Evolutionary conservation across 192 early-diverging fungal genomes (phyloP), one percentile per base, ranked within the genome.

Genomic region (Chytriomyces sp.): DNA sequence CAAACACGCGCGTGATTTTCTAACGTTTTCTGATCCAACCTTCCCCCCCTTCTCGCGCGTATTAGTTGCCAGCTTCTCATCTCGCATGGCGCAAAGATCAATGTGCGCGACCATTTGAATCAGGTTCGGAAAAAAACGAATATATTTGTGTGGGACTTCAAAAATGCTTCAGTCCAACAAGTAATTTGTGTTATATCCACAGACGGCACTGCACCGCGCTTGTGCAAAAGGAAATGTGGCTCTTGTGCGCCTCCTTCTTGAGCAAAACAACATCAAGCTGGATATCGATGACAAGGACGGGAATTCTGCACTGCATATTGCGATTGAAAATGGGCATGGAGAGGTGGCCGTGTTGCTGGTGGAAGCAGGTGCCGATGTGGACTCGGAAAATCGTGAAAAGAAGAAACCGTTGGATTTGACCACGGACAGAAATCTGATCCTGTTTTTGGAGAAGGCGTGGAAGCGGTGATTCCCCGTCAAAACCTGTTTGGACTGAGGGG

Each of bases 161-260:
- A n/a, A n/a, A 4, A 72, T 78, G 11, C 63, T 50, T 49, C 9
- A n/a, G n/a, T n/a, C n/a, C n/a, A n/a, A n/a, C n/a, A 35, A 35
- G 35, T 26, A 64, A 13, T 5, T 26, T 13, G 13, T 64, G 16
- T 7, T 7, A 64, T 23, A 64, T n/a, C 16, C 10, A 49, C 68
- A 82, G 70, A 86, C 85, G 20, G 57, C 85, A 1, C 64, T 86
- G 7, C 79, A 82, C 61, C 67, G 85, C 7, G 85, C 82, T 24
- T 49, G 63, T 13, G 18, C 79, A 23, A 68, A 70, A 43, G 82
- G 85, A 20, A 43, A 75, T 59, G 62, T 70, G 16, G 44, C 65
- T 3, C 44, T 83, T 45, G 66, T 80, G 7, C 47, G 47, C 5
- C 43, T 81, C 23, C 66, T 86, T 46, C 62, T 78, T 20, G 68